A percentile compares a stretch with the other conserved stretches of the same genome.
Evolutionary conservation across 2,329 filamentous ascomycete genomes (phyloP).

Genomic region (Phaeosphaeriaceae sp.): DNA sequence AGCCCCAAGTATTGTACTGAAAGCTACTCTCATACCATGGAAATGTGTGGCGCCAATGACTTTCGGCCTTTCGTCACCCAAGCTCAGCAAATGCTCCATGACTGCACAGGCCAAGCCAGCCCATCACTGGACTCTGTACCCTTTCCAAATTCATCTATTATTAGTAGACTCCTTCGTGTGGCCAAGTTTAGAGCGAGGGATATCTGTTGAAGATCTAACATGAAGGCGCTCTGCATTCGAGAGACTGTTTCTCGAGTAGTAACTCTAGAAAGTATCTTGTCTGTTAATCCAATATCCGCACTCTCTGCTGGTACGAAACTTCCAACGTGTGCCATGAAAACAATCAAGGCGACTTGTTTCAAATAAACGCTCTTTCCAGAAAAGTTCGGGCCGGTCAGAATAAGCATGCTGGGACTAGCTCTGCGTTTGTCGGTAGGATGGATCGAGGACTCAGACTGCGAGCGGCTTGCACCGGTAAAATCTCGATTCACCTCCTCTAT

Average conservation of each 20-base stretch:
- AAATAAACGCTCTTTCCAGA: conserved; percentile 96
- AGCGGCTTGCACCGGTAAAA: neutral
- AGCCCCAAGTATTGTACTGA: conserved; percentile 54
- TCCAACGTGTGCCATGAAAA: conserved; percentile 91
- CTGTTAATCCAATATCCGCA: conserved; percentile 83
- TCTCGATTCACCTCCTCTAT: conserved; percentile 1
- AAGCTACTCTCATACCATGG: conserved; percentile 55
- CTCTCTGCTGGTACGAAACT: conserved; percentile 82
- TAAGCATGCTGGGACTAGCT: conserved; percentile 68
- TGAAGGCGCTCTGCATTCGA: conserved; percentile 68
- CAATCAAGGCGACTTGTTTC: conserved; percentile 88
- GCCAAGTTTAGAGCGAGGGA: conserved; percentile 76
- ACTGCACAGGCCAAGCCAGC: conserved; percentile 69
- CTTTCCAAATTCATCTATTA: conserved; percentile 93
- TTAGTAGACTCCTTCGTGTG: conserved; percentile 76
- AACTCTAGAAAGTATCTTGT: conserved; percentile 89
- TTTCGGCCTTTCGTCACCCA: conserved; percentile 60
- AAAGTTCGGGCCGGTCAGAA: conserved; percentile 93
- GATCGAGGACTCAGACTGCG: conserved; percentile 7
- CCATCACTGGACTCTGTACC: conserved; percentile 70
- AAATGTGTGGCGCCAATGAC: conserved; percentile 69
- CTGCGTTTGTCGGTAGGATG: conserved; percentile 8
- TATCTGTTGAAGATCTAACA: conserved; percentile 88
- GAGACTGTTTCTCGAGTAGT: conserved; percentile 74
- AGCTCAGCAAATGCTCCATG: conserved; percentile 61